Evolutionary conservation across 2,329 filamentous ascomycete genomes (phyloP), one percentile per base, ranked within the genome.

Genomic region (Colletotrichum sp.): DNA sequence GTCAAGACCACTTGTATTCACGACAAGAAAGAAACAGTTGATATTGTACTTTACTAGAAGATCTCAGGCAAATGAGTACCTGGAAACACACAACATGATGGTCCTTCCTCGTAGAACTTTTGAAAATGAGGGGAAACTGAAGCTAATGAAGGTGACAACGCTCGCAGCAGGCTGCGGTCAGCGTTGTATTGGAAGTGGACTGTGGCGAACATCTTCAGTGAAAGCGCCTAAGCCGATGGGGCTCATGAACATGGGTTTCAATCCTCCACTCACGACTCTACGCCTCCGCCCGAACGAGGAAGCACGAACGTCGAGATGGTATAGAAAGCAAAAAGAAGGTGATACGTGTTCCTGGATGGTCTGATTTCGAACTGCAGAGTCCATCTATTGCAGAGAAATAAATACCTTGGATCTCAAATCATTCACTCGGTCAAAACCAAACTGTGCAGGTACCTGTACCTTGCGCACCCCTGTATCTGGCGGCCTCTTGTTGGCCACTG

Each of bases 1-100:
- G 43, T 13, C 43, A 21, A 4, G 18, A 13, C 9, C n/a, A 52
- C 43, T 21, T 21, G 43, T 13, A 2, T 7, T 13, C n/a, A 1
- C 6, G 2, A 21, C 3, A n/a, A n/a, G 0, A 48, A 52, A 52
- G 43, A 4, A 52, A 13, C 6, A 21, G 6, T 4, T 21, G 1
- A 52, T 1, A 21, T 4, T 7, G n/a, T 0, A n/a, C n/a, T 21
- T 21, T 7, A 21, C 6, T 12, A 10, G 3, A 21, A 4, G 3
- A 52, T 52, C 4, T 21, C 18, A 13, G 10, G n/a, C 1, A 52
- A 52, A 21, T 1, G 1, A 52, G 4, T 21, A 13, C n/a, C 1
- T 13, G n/a, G 43, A 52, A 52, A 52, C n/a, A 4, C 18, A 52
- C 2, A 52, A 4, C 6, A 4, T n/a, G n/a, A 52, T 21, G 6